A percentile compares a stretch with the other conserved stretches of the same genome.
Evolutionary conservation across 2,329 filamentous ascomycete species (phyloP).

Genomic region (Sporothrix luriei): DNA sequence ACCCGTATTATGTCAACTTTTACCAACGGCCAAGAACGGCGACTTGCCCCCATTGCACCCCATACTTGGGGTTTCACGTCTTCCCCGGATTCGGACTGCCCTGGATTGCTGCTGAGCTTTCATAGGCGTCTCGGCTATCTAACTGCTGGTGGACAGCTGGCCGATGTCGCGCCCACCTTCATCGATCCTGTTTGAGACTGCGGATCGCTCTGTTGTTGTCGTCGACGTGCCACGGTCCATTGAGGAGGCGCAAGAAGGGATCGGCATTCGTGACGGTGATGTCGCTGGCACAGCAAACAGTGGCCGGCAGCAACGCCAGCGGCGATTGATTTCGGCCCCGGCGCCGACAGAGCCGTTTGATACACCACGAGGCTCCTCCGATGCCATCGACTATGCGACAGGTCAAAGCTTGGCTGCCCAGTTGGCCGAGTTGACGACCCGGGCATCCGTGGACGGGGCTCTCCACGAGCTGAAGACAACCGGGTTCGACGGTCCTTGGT

Average conservation of each 20-base stretch:
- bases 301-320: not conserved
- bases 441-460: constrained; percentile 51
- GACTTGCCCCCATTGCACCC: not conserved
- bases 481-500: constrained; percentile 50
- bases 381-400: constrained; percentile 28
- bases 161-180: constrained; percentile 22
- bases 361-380: constrained; percentile 45
- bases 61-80: not conserved
- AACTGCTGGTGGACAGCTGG: not conserved
- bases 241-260: constrained; percentile 60
- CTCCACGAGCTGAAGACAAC: constrained; percentile 45
- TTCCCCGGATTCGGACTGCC: constrained; percentile 21
- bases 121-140: too few relatives aligned
- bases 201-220: constrained; percentile 55
- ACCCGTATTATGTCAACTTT: not conserved
- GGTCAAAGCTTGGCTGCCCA: constrained; percentile 50
- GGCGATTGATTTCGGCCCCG: constrained; percentile 51
- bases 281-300: not conserved
- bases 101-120: too few relatives aligned
- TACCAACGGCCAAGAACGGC: constrained; percentile 3
- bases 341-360: constrained; percentile 52
- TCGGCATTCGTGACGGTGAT: not conserved
- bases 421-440: constrained; percentile 58
- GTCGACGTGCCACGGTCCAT: constrained; percentile 72
- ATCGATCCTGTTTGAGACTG: constrained; percentile 58